Evolutionary conservation across 108 stramenopile species (phyloP).

Genomic region (Chaetoceros muelleri): DNA sequence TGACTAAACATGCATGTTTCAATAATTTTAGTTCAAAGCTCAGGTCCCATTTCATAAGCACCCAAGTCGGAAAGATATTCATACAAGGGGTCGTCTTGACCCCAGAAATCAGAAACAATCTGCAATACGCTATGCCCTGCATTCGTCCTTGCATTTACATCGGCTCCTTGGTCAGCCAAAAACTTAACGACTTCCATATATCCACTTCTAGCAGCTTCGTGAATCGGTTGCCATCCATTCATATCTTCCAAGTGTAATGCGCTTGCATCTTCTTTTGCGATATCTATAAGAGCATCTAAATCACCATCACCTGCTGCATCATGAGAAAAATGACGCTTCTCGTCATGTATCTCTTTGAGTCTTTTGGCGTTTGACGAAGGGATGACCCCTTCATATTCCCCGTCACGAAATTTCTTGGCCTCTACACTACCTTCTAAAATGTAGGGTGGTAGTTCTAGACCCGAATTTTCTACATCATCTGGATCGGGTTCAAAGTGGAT

Average conservation of each 20-base stretch:
- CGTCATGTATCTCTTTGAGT: neutral
- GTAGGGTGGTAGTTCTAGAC: constrained; percentile 41
- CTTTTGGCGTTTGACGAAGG: constrained; percentile 6
- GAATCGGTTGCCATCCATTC: constrained; percentile 45
- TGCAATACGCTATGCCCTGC: constrained; percentile 6
- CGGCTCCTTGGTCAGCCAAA: constrained; percentile 33
- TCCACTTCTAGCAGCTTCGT: constrained; percentile 26
- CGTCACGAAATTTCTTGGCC: neutral
- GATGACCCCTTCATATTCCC: constrained; percentile 9
- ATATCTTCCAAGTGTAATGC: constrained; percentile 24
- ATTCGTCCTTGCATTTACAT: constrained; percentile 30
- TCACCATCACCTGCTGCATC: constrained; percentile 16
- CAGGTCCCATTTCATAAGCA: neutral
- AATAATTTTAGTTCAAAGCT: neutral
- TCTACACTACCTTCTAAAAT: constrained; percentile 21
- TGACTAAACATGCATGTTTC: too few relatives aligned
- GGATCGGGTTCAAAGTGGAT: constrained; percentile 55
- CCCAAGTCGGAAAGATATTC: neutral
- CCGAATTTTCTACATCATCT: constrained; percentile 5
- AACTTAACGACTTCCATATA: constrained; percentile 24
- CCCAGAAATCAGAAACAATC: constrained; percentile 17
- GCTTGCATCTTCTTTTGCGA: constrained; percentile 15
- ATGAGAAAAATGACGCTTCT: constrained; percentile 18
- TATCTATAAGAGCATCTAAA: constrained; percentile 7
- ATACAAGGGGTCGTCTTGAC: constrained; percentile 1